A percentile compares a stretch with the other conserved stretches of the same genome.
These are phyloP conservation scores for Calonectria montana DNA, from an alignment of 2,329 filamentous ascomycete species.

Conservation along the genomic window DNA sequence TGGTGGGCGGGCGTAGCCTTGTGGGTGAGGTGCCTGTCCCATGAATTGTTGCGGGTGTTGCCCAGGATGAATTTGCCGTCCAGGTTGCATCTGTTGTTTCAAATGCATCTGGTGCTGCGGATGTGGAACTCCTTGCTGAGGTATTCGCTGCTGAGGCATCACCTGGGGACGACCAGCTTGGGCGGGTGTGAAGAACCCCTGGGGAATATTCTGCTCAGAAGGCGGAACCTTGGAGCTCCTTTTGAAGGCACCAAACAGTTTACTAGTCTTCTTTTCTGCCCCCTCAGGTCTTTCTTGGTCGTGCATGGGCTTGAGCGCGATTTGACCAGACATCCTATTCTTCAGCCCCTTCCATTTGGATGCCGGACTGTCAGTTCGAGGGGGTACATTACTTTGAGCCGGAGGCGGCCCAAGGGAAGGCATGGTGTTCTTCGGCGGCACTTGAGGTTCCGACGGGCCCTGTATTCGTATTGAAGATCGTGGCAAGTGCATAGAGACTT, in stretches of 20 bases:
- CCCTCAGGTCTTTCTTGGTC: slow-evolving; percentile 34
- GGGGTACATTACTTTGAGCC: slow-evolving; percentile 14
- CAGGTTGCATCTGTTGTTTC: slow-evolving; percentile 15
- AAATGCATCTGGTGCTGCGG: slow-evolving; percentile 34
- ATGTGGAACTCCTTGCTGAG: slow-evolving; percentile 19
- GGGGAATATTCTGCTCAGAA: slow-evolving; percentile 30
- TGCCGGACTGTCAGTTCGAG: slow-evolving; percentile 35
- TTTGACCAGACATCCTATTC: slow-evolving; percentile 48
- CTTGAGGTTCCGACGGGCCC: slow-evolving; percentile 16
- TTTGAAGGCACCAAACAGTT: slow-evolving; percentile 48
- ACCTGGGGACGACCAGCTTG: slow-evolving; percentile 23
- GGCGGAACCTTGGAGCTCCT: slow-evolving; percentile 43
- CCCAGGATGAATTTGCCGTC: slow-evolving; percentile 1
- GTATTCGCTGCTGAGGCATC: slow-evolving; percentile 25
- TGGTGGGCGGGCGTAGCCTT: slow-evolving; percentile 33
- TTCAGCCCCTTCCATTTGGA: slow-evolving; percentile 50
- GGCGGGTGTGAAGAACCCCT: neutral
- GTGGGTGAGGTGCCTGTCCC: slow-evolving; percentile 15
- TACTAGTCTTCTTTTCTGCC: slow-evolving; percentile 40
- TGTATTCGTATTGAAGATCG: slow-evolving; percentile 34
- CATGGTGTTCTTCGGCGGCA: slow-evolving; percentile 28
- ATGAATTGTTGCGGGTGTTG: slow-evolving; percentile 16
- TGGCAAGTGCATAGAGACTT: slow-evolving; percentile 24
- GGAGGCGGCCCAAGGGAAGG: slow-evolving; percentile 18
- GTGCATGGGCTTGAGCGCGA: slow-evolving; percentile 32